Base-by-base conservation (phyloP, 2,329 filamentous ascomycete genomes). In the Purpureocillium lavendulum region DNA sequence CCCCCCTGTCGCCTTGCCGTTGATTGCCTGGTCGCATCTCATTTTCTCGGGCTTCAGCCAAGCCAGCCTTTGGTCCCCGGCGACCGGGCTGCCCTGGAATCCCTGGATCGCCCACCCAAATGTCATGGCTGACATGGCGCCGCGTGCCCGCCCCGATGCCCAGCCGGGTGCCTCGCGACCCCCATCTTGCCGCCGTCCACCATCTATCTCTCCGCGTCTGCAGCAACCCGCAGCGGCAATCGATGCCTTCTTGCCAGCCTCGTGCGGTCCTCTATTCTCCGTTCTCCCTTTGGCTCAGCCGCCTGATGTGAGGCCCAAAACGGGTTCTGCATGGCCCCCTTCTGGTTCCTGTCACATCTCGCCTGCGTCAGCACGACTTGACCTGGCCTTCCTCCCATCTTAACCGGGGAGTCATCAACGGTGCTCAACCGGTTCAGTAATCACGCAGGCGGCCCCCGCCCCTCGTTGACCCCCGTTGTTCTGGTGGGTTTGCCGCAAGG, bases 1-100 rank as follows among this genome's bases (percentile, higher is more conserved):
- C 30, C 18, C 35, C 30, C 35, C 30, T 14, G 26, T 17, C 31
- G 16, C 26, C 13, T 14, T 30, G 12, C 26, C 21, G 14, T 33
- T 32, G 33, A 18, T 24, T 35, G 14, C 17, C 21, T 18, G 33
- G 33, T 45, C 40, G 40, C 39, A 41, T 47, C 39, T 47, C 45
- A 44, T 24, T 30, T 43, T 30, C 34, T 42, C 40, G 41, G 43
- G 40, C 39, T 47, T 35, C 37, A 43, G 41, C 39, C 40, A 43
- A 39, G 40, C 28, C 21, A 5, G 30, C 32, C 31, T 31, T 31
- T 36, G 41, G 37, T 40, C 41, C 41, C 44, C 43, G 43, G 31
- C 21, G 37, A 18, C 33, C 17, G 33, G 26, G 29, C 21, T 34
- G 35, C 30, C 40, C 35, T 42, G 38, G 21, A 39, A 14, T n/a